Evolutionary conservation across 768 basidiomycete species (phyloP).

Genomic region (Trametes cubensis): DNA sequence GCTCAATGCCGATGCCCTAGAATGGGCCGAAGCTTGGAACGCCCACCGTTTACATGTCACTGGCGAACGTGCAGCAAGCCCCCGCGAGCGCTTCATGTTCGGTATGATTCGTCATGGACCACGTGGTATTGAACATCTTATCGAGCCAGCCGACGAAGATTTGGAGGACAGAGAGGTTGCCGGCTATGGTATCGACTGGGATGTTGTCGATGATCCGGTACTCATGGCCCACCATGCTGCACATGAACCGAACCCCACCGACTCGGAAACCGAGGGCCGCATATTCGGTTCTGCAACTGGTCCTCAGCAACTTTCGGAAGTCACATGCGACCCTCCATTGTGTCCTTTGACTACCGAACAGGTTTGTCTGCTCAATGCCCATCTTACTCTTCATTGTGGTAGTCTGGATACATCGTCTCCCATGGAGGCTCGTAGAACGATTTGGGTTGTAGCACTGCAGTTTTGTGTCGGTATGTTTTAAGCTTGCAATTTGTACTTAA

Average conservation of each 20-base stretch:
- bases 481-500: too few species aligned
- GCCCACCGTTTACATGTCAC: slow-evolving; percentile 32
- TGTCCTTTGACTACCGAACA: slow-evolving; percentile 22
- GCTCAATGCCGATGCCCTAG: slow-evolving; percentile 19
- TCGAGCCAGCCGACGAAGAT: slow-evolving; percentile 5
- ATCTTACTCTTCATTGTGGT: background rate
- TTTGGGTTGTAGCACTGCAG: too few species aligned
- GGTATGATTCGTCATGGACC: slow-evolving; percentile 37
- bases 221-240: slow-evolving; percentile 22
- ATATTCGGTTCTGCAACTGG: background rate
- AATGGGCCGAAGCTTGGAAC: slow-evolving; percentile 43
- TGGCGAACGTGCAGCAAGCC: slow-evolving; percentile 22
- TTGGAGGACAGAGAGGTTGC: background rate
- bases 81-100: slow-evolving; percentile 37
- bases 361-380: slow-evolving; percentile 1
- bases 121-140: slow-evolving; percentile 27
- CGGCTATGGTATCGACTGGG: slow-evolving; percentile 31
- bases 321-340: slow-evolving; percentile 21
- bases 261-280: slow-evolving; percentile 16
- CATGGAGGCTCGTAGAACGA: too few species aligned
- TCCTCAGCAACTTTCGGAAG: slow-evolving; percentile 17
- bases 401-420: too few species aligned
- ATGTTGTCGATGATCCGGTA: slow-evolving; percentile 11
- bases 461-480: too few species aligned
- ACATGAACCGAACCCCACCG: slow-evolving; percentile 15